Conservation (phyloP, 2,329 filamentous ascomycete species). For the Clonostachys sp. region DNA sequence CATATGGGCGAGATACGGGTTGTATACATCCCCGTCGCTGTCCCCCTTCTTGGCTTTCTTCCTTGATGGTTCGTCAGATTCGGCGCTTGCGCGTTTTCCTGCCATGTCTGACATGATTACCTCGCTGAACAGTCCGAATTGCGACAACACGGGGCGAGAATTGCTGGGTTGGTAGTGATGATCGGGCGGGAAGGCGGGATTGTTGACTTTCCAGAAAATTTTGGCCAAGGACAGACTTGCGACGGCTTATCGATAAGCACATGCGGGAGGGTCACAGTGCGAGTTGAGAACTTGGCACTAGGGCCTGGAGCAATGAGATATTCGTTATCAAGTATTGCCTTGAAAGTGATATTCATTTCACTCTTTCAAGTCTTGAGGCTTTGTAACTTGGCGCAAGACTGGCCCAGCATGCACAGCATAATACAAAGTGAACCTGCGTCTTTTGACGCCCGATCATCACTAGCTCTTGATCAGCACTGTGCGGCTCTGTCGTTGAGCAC, state of each 20-base stretch:
- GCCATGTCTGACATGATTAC: conserved; percentile 31
- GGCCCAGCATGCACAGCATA: too few species aligned
- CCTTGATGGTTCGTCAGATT: conserved; percentile 31
- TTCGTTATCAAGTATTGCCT: neutral
- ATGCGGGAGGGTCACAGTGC: neutral
- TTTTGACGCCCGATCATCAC: too few species aligned
- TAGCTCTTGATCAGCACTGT: too few species aligned
- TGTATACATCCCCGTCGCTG: conserved; percentile 38
- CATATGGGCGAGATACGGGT: conserved; percentile 91
- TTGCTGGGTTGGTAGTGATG: neutral
- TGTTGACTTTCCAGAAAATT: conserved; percentile 14
- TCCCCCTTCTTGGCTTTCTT: conserved; percentile 37
- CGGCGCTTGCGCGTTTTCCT: conserved; percentile 39
- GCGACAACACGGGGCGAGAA: neutral
- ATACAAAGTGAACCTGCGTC: too few species aligned
- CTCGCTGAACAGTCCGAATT: conserved; percentile 5
- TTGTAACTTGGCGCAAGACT: too few species aligned
- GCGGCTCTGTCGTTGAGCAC: too few species aligned
- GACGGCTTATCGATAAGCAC: conserved; percentile 8
- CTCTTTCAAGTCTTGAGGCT: neutral
- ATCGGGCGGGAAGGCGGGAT: neutral
- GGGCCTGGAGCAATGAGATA: too few species aligned
- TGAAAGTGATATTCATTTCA: neutral
- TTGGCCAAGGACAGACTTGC: conserved; percentile 14
- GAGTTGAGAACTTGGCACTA: neutral